Conservation (phyloP, 2,329 filamentous ascomycete genomes). For the Periconia sp. region DNA sequence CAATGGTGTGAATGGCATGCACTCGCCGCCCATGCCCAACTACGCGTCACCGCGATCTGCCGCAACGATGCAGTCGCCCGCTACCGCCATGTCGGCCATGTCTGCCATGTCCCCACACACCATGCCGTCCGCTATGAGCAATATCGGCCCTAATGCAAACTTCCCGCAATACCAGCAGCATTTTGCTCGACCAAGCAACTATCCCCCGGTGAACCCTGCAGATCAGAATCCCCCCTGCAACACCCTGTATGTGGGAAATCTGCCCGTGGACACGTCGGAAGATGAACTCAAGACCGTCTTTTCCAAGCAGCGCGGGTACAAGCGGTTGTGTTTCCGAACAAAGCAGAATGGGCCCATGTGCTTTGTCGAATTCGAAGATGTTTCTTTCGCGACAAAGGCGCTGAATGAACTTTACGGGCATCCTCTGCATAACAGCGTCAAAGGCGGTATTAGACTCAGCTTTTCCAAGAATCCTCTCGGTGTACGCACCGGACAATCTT, state of each 20-base stretch:
- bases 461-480: constrained; percentile 98
- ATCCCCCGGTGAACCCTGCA: constrained; percentile 87
- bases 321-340: constrained; percentile 89
- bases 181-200: constrained; percentile 62
- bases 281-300: constrained; percentile 95
- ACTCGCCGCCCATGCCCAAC: constrained; percentile 58
- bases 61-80: constrained; percentile 54
- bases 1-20: constrained; percentile 46
- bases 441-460: constrained; percentile 91
- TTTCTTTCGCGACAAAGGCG: constrained; percentile 88
- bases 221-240: constrained; percentile 98
- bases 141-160: constrained; percentile 49
- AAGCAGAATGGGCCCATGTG: constrained; percentile 98
- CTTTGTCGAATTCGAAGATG: constrained; percentile 96
- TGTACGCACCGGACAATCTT: constrained; percentile 75
- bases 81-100: constrained; percentile 36
- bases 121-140: constrained; percentile 59
- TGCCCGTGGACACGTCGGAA: constrained; percentile 89
- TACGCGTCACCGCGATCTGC: constrained; percentile 54
- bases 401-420: constrained; percentile 87
- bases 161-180: constrained; percentile 61
- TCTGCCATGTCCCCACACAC: constrained; percentile 53
- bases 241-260: constrained; percentile 95
- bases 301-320: constrained; percentile 91
- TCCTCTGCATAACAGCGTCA: constrained; percentile 84